These are phyloP conservation scores for Ophiostoma novo-ulmi DNA, from an alignment of 2,329 filamentous ascomycete genomes.

Conservation along the genomic window DNA sequence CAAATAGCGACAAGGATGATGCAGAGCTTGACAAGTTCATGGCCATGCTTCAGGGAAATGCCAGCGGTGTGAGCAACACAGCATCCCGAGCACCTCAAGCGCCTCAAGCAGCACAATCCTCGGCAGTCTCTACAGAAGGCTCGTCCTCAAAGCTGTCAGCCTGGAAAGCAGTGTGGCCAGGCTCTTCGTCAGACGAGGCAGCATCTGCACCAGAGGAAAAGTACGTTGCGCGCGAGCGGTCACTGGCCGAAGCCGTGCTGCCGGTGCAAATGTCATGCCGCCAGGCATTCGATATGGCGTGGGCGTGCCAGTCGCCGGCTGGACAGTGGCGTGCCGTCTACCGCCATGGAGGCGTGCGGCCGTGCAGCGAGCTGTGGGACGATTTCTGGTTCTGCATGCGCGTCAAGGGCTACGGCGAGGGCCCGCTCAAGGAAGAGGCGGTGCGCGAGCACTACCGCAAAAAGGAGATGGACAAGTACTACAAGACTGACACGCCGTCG, in stretches of 20 bases:
- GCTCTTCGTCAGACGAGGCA: constrained; percentile 29
- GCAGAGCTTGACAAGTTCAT: constrained; percentile 53
- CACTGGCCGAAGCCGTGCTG: constrained; percentile 63
- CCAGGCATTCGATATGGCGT: constrained; percentile 83
- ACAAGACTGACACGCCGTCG: constrained; percentile 58
- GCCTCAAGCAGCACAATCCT: background rate
- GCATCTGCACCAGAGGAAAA: constrained; percentile 23
- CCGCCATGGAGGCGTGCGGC: constrained; percentile 70
- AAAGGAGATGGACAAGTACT: constrained; percentile 62
- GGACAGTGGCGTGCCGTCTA: constrained; percentile 92
- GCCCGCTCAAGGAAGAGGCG: constrained; percentile 51
- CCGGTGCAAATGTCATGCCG: constrained; percentile 84
- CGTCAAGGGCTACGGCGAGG: constrained; percentile 57
- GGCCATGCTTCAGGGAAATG: constrained; percentile 36
- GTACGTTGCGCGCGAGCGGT: constrained; percentile 24
- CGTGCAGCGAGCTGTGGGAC: constrained; percentile 80
- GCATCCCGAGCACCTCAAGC: background rate
- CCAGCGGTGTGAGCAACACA: constrained; percentile 12
- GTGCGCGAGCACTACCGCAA: constrained; percentile 64
- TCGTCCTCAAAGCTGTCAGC: constrained; percentile 1
- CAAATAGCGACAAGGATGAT: constrained; percentile 16
- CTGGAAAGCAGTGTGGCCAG: constrained; percentile 30
- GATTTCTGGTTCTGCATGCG: constrained; percentile 99
- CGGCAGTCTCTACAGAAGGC: background rate
- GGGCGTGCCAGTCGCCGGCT: constrained; percentile 86